Percentiles rank a stretch among this genome's conserved stretches.
Evolutionary conservation across 1,139 yeast genomes (phyloP).

Genomic region (Saccharomyces pastorianus): DNA sequence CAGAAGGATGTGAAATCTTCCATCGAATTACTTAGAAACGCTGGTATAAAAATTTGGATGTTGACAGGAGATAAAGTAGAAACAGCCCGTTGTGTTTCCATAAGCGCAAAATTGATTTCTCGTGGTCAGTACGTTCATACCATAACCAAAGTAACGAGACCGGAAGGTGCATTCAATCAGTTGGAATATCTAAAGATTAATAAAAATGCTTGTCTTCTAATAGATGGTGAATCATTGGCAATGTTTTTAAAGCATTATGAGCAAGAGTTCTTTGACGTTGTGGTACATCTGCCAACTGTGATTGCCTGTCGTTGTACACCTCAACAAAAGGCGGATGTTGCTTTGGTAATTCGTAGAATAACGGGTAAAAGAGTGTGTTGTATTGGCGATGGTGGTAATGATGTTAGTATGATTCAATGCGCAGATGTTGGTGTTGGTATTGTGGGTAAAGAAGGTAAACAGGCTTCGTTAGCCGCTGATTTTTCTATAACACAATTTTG

Average conservation of each 20-base stretch:
- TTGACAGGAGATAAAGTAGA: conserved; percentile 97
- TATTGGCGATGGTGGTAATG: conserved; percentile 99
- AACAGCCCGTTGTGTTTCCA: conserved; percentile 94
- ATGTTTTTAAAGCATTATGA: conserved; percentile 55
- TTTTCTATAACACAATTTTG: conserved; percentile 90
- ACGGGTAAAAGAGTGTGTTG: conserved; percentile 92
- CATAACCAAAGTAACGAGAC: conserved; percentile 54
- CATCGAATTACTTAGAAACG: conserved; percentile 84
- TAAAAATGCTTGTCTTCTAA: conserved; percentile 68
- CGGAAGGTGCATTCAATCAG: conserved; percentile 61
- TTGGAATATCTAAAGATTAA: conserved; percentile 63
- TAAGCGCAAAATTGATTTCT: conserved; percentile 83
- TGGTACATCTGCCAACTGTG: conserved; percentile 76
- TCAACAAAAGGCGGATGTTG: conserved; percentile 96
- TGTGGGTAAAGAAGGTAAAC: conserved; percentile 97
- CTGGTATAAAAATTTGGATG: conserved; percentile 98
- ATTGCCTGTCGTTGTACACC: conserved; percentile 98
- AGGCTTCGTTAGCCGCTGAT: conserved; percentile 95
- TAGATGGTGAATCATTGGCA: conserved; percentile 89
- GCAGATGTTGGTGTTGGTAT: conserved; percentile 99
- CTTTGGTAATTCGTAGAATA: conserved; percentile 60
- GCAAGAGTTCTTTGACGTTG: conserved; percentile 69
- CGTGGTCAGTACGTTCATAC: conserved; percentile 92
- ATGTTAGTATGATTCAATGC: conserved; percentile 96
- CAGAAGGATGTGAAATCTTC: conserved; percentile 89